A percentile compares a stretch with the other conserved stretches of the same genome.
Evolutionary conservation across 78 protist species (phyloP).

Genomic region (Speleostelium caveatum): DNA sequence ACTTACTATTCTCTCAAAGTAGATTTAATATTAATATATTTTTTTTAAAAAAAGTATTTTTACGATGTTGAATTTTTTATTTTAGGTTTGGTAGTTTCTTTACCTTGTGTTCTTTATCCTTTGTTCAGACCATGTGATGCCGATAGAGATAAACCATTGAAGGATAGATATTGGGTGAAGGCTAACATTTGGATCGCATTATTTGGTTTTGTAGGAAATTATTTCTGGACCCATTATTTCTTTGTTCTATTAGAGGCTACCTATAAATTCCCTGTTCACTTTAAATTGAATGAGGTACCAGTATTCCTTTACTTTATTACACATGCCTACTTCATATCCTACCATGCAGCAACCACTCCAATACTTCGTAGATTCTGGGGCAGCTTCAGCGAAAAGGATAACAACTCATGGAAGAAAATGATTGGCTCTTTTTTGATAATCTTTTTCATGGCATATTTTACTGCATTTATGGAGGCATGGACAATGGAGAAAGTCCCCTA

Average conservation of each 20-base stretch:
- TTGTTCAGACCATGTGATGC: conserved; percentile 64
- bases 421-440: conserved; percentile 41
- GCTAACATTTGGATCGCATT: conserved; percentile 82
- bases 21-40: not conserved
- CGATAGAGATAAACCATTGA: conserved; percentile 66
- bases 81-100: conserved; percentile 63
- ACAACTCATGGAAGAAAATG: not conserved
- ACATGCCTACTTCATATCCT: conserved; percentile 81
- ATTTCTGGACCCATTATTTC: conserved; percentile 88
- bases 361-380: conserved; percentile 75
- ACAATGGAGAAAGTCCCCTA: conserved; percentile 83
- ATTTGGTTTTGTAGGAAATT: conserved; percentile 83
- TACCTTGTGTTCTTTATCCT: conserved; percentile 77
- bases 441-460: conserved; percentile 69
- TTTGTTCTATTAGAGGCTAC: conserved; percentile 77
- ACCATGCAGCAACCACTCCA: conserved; percentile 79
- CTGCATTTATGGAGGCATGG: conserved; percentile 88
- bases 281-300: conserved; percentile 67
- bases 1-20: not conserved
- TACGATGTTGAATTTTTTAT: conserved; percentile 67
- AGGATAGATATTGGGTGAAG: conserved; percentile 72
- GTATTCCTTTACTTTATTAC: conserved; percentile 61
- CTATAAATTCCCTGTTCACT: conserved; percentile 75
- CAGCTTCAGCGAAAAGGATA: not conserved
- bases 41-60: conserved; percentile 3